Evolutionary conservation across 306 rosid genomes (phyloP).

Genomic region (Fragaria iinumae): DNA sequence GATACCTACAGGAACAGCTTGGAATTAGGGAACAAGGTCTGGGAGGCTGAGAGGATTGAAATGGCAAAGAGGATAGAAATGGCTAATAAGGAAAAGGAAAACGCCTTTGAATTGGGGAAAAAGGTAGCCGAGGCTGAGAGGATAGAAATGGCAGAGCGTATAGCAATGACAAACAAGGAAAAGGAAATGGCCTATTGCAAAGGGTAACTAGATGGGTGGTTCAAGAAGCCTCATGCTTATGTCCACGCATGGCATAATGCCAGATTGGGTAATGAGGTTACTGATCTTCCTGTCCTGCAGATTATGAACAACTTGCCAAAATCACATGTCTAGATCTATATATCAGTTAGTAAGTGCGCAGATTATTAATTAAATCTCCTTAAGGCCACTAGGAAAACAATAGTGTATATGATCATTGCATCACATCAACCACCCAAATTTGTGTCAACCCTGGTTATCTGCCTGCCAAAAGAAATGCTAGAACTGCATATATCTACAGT

Average conservation of each 20-base stretch:
- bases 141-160: neutral
- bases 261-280: neutral
- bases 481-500: neutral
- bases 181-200: neutral
- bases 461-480: neutral
- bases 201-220: neutral
- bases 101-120: neutral
- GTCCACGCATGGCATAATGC: neutral
- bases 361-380: no score
- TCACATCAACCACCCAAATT: no score
- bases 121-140: neutral
- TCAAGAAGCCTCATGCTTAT: slow-evolving; percentile 2
- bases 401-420: no score
- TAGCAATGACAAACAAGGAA: neutral
- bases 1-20: neutral
- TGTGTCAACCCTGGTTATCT: no score
- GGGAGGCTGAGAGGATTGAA: slow-evolving; percentile 4
- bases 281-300: neutral
- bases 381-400: no score
- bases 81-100: neutral
- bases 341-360: neutral
- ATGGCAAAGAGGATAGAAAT: neutral
- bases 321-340: neutral
- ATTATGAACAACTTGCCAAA: neutral
- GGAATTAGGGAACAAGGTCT: neutral